Base-by-base conservation (phyloP, 257 asterid species). In the Coffea canephora region DNA sequence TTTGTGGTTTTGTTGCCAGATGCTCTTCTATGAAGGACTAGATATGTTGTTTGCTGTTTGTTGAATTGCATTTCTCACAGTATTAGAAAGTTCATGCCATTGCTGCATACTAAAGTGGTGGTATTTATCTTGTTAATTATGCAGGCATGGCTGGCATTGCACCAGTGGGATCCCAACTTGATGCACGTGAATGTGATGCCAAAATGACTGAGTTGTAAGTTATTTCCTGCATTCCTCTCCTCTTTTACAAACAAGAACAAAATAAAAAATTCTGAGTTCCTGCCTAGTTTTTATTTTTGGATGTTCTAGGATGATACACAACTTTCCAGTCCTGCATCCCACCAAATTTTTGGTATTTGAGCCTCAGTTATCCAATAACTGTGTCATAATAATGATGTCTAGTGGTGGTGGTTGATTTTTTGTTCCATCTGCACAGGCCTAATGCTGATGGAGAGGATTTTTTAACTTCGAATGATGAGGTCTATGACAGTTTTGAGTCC, bases 141-240 rank as follows among this genome's bases (percentile, higher is more conserved):
- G 54, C 82, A 87, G 88, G 81, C 79, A 83, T 87, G 90, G 88
- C 90, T 78, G 90, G 90, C 48, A 0, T 34, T 36, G 80, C 87
- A 72, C 78, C 88, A 18, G 90, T 85, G 61, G 86, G 88, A 78
- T 85, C 90, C 64, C 87, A 81, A 78, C 85, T 83, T 83, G 90
- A 87, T 81, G 76, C 87, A 50, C 87, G 82, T 43, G 88, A 83
- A 39, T 87, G 61, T 77, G 90, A 87, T 85, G 73, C 85, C 54
- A 87, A 81, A 75, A 87, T 85, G 90, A 80, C 74, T 4, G 90
- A 87, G 83, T 34, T 87, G 88, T 87, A 87, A 78, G 90, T 83
- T 71, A 21, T 27, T 39, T 75, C 23, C 52, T 65, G 19, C 34
- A 14, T 55, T 72, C 55, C 52, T 41, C 10, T 25, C 14, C 1